Percentiles rank a stretch among this genome's conserved stretches.
Conservation (phyloP, 2,329 filamentous ascomycete genomes). For the Venturia aucupariae region DNA sequence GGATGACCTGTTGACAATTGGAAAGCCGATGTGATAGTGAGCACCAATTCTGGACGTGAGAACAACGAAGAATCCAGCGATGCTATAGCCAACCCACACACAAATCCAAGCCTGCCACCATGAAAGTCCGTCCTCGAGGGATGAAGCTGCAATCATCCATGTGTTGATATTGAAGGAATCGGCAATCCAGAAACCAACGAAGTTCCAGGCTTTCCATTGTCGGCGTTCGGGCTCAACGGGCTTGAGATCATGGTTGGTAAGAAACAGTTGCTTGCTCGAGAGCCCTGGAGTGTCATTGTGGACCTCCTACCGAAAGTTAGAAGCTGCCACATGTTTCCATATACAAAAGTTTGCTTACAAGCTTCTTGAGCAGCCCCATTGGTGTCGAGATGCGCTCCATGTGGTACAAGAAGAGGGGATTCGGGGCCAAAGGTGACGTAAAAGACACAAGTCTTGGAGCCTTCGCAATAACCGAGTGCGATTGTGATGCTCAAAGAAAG, state of each 20-base stretch:
- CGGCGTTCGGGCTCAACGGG: constrained; percentile 69
- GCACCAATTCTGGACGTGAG: constrained; percentile 22
- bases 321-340: not conserved
- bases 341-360: not conserved
- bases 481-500: not conserved
- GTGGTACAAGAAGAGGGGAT: not conserved
- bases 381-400: not conserved
- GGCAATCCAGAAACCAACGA: constrained; percentile 52
- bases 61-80: constrained; percentile 22
- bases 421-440: not conserved
- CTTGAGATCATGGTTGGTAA: constrained; percentile 77
- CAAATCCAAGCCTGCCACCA: constrained; percentile 25
- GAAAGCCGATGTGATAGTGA: constrained; percentile 21
- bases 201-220: constrained; percentile 82
- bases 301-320: not conserved
- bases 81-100: constrained; percentile 24
- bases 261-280: constrained; percentile 70
- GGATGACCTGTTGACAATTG: constrained; percentile 31
- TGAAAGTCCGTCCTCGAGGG: constrained; percentile 20
- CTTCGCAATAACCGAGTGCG: not conserved
- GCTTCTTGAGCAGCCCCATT: not conserved
- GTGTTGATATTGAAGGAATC: constrained; percentile 30
- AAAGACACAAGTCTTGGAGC: not conserved
- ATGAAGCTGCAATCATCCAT: constrained; percentile 28
- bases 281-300: constrained; percentile 31